phyloP scores from a whole-genome alignment of 352 stramenopile species.

The Lagenidium giganteum region DNA sequence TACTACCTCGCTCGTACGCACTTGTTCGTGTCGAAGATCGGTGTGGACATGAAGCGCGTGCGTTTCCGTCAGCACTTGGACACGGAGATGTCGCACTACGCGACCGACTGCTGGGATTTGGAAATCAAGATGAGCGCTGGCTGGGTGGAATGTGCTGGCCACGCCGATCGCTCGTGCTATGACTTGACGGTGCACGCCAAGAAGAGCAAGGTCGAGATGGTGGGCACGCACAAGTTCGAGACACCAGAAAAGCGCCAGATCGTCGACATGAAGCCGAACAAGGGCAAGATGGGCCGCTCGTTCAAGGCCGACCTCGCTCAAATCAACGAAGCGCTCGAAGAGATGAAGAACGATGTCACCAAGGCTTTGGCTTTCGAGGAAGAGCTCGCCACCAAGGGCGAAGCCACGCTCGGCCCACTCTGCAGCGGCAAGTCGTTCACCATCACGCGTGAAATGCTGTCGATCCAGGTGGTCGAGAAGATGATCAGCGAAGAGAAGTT shows the following conservation, averaged over 20 bases:
- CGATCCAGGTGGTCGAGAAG: constrained; percentile 92
- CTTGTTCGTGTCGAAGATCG: constrained; percentile 92
- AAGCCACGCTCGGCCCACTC: constrained; percentile 84
- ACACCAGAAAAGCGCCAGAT: constrained; percentile 93
- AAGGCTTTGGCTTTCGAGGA: constrained; percentile 88
- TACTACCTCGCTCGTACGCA: constrained; percentile 99
- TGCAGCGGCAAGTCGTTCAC: constrained; percentile 87
- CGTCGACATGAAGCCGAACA: constrained; percentile 95
- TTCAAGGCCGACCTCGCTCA: constrained; percentile 94
- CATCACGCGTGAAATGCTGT: constrained; percentile 94
- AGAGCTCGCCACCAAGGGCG: constrained; percentile 87
- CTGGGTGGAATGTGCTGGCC: constrained; percentile 99
- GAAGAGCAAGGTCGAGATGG: constrained; percentile 87
- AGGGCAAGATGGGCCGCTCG: constrained; percentile 93
- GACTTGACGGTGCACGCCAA: constrained; percentile 90
- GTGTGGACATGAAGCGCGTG: constrained; percentile 92
- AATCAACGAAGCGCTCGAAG: constrained; percentile 68
- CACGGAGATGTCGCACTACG: constrained; percentile 99
- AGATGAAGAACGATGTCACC: constrained; percentile 88
- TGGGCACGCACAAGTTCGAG: constrained; percentile 84
- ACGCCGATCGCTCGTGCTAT: constrained; percentile 98
- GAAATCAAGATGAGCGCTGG: constrained; percentile 98
- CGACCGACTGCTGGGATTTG: constrained; percentile 98
- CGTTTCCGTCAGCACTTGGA: constrained; percentile 98
- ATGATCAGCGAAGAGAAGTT: constrained; percentile 98